phyloP scores from a whole-genome alignment of 768 basidiomycete species.

The Pulveroboletus sp. region DNA sequence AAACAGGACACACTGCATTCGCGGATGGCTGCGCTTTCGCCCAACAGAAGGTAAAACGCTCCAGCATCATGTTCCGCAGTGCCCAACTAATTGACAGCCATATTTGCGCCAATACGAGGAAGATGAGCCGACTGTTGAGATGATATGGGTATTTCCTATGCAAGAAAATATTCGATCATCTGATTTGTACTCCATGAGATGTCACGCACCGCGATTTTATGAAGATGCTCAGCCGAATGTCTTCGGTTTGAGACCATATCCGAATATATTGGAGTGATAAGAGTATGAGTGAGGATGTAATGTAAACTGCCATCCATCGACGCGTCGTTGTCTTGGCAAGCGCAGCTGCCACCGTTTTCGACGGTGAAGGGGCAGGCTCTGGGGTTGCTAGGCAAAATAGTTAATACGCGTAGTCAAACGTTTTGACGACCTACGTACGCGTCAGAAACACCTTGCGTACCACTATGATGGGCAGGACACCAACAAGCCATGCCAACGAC shows the following conservation, averaged over 20 bases:
- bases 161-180: no score
- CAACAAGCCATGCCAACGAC: conserved; percentile 45
- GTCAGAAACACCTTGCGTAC: conserved; percentile 58
- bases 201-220: conserved; percentile 61
- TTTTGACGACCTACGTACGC: conserved; percentile 40
- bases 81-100: conserved; percentile 45
- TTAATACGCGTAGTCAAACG: background rate
- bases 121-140: conserved; percentile 66
- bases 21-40: conserved; percentile 12
- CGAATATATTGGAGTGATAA: conserved; percentile 43
- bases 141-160: conserved; percentile 74
- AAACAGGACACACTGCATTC: conserved; percentile 17
- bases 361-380: conserved; percentile 51
- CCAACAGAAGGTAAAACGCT: conserved; percentile 56
- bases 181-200: no score
- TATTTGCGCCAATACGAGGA: conserved; percentile 54
- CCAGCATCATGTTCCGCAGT: conserved; percentile 59
- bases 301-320: conserved; percentile 45
- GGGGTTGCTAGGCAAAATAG: conserved; percentile 38
- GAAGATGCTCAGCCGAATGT: conserved; percentile 52
- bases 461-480: conserved; percentile 56
- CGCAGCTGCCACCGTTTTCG: conserved; percentile 43
- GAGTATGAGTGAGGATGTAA: conserved; percentile 43
- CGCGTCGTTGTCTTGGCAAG: conserved; percentile 46
- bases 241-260: conserved; percentile 26